Base-by-base conservation (phyloP, 2,329 filamentous ascomycete species). In the Pseudocercospora eumusae region DNA sequence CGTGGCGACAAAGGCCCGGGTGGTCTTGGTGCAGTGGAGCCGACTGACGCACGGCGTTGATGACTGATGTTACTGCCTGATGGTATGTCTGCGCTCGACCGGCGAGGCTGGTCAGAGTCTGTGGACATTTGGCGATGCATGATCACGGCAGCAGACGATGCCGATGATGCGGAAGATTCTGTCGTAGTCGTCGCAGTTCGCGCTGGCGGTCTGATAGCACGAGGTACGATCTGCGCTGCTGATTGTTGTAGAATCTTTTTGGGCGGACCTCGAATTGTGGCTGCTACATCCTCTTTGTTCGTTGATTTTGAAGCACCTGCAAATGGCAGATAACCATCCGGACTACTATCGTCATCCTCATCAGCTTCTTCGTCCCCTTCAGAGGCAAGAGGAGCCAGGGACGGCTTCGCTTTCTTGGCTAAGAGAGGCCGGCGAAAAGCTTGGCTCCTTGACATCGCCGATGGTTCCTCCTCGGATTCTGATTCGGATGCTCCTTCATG, bases 281-380 rank as follows among this genome's bases (percentile, higher is more conserved):
- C 63, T 21, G 65, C 59, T 9, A 64, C 67, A n/a, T 70, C 68
- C 23, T 68, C 65, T 58, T 66, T 67, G 28, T 49, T 27, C n/a
- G 33, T 25, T 13, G 63, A 23, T 33, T 60, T 62, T 61, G 68
- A 61, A 40, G 66, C 60, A 10, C 70, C 68, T 4, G 80, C 79
- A 64, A 81, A 82, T 2, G 80, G 79, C 1, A 81, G 68, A 52
- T 74, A 77, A 4, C 73, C 73, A 23, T 68, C 71, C 11, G 72
- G 73, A 10, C 83, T 82, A 6, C 85, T 85, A 1, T 84, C 83
- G 20, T 79, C 69, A 76, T 82, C 60, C 80, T 81, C 59, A 75
- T 75, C 56, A 42, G 68, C 25, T 59, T 70, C 60, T 64, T 33
- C 50, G 63, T 68, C 55, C 49, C 69, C 73, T 60, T 77, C 66